Conservation (phyloP, 768 basidiomycete genomes). For the Rubroboletus satanas region DNA sequence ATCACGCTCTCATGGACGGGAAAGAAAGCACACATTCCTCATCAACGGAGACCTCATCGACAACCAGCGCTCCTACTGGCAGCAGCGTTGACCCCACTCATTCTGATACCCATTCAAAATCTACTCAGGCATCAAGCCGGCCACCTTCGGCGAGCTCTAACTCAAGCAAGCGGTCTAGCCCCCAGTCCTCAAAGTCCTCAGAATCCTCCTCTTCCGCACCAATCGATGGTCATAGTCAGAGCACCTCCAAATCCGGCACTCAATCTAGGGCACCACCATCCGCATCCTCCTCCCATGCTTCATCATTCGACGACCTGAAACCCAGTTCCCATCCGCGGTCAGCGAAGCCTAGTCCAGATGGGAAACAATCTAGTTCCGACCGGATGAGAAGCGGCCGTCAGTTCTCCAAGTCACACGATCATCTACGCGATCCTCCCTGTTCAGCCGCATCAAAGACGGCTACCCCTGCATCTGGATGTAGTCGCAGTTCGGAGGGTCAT, state of each 20-base stretch:
- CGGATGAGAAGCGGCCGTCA: slow-evolving; percentile 18
- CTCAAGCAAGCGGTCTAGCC: slow-evolving; percentile 22
- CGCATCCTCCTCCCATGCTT: slow-evolving; percentile 6
- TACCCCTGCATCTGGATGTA: slow-evolving; percentile 7
- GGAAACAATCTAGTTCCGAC: slow-evolving; percentile 15
- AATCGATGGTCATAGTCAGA: slow-evolving; percentile 9
- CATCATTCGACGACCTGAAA: slow-evolving; percentile 14
- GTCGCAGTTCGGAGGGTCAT: slow-evolving; percentile 11
- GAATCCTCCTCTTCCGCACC: slow-evolving; percentile 11
- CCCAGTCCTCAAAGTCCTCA: slow-evolving; percentile 4
- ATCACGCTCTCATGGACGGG: slow-evolving; percentile 49
- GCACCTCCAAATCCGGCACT: slow-evolving; percentile 9
- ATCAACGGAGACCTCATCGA: slow-evolving; percentile 26
- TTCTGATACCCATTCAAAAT: slow-evolving; percentile 20
- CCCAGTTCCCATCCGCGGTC: slow-evolving; percentile 14
- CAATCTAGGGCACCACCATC: slow-evolving; percentile 13
- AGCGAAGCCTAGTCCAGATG: slow-evolving; percentile 12
- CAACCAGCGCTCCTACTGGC: slow-evolving; percentile 18
- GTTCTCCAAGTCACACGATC: slow-evolving; percentile 22
- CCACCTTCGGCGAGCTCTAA: slow-evolving; percentile 32
- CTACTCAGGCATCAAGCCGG: slow-evolving; percentile 27
- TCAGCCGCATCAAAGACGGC: slow-evolving; percentile 10
- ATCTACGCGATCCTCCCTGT: slow-evolving; percentile 17
- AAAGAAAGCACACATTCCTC: slow-evolving; percentile 30
- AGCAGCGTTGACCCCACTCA: slow-evolving; percentile 19